phyloP scores from a whole-genome alignment of 768 basidiomycete genomes.

The Butyriboletus loyo region DNA sequence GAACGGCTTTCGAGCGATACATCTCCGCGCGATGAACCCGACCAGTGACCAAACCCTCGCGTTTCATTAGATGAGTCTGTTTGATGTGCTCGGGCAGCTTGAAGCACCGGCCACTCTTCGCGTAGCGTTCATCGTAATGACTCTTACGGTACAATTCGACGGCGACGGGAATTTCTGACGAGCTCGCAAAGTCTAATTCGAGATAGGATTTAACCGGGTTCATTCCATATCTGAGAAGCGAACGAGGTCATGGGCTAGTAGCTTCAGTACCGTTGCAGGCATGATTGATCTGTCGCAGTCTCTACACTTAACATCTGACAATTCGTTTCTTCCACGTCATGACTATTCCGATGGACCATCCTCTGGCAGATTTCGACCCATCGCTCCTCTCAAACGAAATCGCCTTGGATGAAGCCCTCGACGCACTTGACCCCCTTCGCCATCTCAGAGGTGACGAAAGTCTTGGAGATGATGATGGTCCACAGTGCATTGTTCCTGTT shows the following conservation, averaged over 20 bases:
- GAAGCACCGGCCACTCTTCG: too few species aligned
- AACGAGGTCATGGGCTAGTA: background rate
- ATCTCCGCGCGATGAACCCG: constrained; percentile 1
- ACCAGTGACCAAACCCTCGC: too few species aligned
- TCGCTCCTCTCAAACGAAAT: constrained; percentile 31
- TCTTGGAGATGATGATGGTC: constrained; percentile 19
- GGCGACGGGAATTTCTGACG: too few species aligned
- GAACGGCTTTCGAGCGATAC: background rate
- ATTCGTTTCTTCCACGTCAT: constrained; percentile 4
- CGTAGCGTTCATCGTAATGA: background rate
- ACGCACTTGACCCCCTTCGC: constrained; percentile 55
- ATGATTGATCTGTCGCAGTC: too few species aligned
- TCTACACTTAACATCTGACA: too few species aligned
- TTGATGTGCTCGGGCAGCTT: too few species aligned
- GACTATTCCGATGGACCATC: background rate
- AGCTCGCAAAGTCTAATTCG: background rate
- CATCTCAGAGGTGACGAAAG: constrained; percentile 49
- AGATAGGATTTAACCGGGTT: background rate
- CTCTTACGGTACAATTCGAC: background rate
- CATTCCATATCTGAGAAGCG: background rate
- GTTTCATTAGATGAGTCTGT: too few species aligned
- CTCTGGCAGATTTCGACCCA: constrained; percentile 4
- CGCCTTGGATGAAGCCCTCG: constrained; percentile 52
- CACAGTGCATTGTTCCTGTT: constrained; percentile 44
- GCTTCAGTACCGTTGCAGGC: too few species aligned